Percentiles rank a stretch among this genome's conserved stretches.
These are phyloP conservation scores for Saturnispora gosingensis DNA, from an alignment of 805 yeast species.

Conservation along the genomic window DNA sequence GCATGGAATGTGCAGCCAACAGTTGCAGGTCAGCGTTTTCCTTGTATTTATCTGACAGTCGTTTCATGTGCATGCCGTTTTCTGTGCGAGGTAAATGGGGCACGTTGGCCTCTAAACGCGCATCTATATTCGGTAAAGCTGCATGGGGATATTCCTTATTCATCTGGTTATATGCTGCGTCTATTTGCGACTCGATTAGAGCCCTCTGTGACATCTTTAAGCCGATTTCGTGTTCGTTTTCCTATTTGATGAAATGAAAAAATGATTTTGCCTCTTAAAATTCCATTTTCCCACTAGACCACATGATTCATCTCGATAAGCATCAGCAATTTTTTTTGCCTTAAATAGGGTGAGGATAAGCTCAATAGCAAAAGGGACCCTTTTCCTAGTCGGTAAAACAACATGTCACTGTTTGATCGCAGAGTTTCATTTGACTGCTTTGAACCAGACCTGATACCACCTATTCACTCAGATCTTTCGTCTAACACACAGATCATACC, in stretches of 20 bases:
- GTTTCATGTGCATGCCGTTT: not conserved
- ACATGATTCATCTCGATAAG: not conserved
- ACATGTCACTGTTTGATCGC: slow-evolving; percentile 3
- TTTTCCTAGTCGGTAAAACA: not conserved
- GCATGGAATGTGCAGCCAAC: slow-evolving; percentile 12
- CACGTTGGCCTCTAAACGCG: not conserved
- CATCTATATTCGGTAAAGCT: not conserved
- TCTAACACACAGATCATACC: slow-evolving; percentile 1
- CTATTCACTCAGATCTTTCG: not conserved
- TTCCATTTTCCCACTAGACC: not conserved
- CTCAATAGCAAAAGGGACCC: not conserved
- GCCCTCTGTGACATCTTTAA: not conserved
- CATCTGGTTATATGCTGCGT: not conserved
- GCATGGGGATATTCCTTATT: not conserved
- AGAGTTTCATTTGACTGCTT: slow-evolving; percentile 8
- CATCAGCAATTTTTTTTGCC: not conserved
- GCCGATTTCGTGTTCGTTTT: not conserved
- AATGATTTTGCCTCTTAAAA: too few relatives aligned
- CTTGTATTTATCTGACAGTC: slow-evolving; percentile 11
- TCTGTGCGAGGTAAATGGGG: not conserved
- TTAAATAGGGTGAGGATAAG: not conserved
- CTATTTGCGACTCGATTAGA: not conserved
- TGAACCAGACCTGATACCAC: slow-evolving; percentile 4
- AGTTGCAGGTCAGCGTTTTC: slow-evolving; percentile 8
- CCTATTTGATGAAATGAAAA: not conserved